Percentiles rank a stretch among this genome's conserved stretches.
phyloP scores from a whole-genome alignment of 169 alveolate species.

The Plasmodium adleri region DNA sequence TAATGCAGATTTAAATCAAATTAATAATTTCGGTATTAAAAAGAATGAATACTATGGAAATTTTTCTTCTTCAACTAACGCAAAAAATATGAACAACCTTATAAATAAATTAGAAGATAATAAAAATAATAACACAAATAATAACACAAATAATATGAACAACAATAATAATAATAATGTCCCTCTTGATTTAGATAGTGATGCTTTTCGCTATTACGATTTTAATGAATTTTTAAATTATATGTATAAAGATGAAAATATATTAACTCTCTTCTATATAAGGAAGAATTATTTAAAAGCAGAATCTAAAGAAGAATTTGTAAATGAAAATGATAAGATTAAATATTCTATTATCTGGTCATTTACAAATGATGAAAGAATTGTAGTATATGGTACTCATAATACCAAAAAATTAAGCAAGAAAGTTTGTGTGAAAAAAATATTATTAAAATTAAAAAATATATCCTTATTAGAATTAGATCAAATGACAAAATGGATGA shows the following conservation, averaged over 20 bases:
- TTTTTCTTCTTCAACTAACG: constrained; percentile 11
- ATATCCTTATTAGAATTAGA: constrained; percentile 71
- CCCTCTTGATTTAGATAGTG: constrained; percentile 35
- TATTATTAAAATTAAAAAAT: constrained; percentile 68
- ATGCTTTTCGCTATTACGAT: constrained; percentile 54
- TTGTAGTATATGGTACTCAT: constrained; percentile 54
- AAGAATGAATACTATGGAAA: constrained; percentile 25
- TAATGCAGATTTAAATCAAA: constrained; percentile 12
- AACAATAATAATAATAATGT: not conserved
- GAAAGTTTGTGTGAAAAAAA: constrained; percentile 73
- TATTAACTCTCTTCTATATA: constrained; percentile 66
- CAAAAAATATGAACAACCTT: constrained; percentile 11
- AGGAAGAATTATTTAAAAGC: constrained; percentile 72
- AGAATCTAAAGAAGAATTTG: constrained; percentile 70
- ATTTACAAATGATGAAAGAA: constrained; percentile 62
- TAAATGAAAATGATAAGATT: constrained; percentile 62
- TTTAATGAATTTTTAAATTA: constrained; percentile 58
- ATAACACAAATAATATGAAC: not conserved
- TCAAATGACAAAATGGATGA: constrained; percentile 78
- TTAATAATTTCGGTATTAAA: constrained; percentile 6
- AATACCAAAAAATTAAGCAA: constrained; percentile 71
- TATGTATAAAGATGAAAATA: constrained; percentile 76
- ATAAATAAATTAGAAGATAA: constrained; percentile 19
- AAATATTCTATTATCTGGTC: constrained; percentile 66
- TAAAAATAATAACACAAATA: constrained; percentile 9